phyloP scores from a whole-genome alignment of 2,329 filamentous ascomycete genomes.

The Lecanoromycetidae sp. region DNA sequence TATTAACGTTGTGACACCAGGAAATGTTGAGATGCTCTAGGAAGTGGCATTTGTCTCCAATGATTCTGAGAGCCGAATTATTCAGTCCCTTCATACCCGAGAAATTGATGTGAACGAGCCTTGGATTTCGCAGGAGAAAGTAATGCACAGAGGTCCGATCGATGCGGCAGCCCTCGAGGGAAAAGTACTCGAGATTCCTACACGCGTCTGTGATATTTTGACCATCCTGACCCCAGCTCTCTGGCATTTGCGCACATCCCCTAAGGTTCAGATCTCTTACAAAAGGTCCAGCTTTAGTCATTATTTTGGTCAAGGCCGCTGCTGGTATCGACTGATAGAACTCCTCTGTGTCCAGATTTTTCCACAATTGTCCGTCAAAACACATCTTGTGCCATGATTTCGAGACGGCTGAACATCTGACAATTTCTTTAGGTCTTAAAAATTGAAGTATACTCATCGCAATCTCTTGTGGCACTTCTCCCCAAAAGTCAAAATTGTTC shows the following conservation, averaged over 20 bases:
- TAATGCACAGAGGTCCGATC: constrained; percentile 67
- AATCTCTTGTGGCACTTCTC: constrained; percentile 68
- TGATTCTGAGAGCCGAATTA: constrained; percentile 75
- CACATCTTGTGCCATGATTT: constrained; percentile 70
- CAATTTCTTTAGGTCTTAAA: constrained; percentile 66
- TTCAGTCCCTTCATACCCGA: constrained; percentile 68
- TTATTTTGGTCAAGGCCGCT: constrained; percentile 71
- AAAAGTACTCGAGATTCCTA: constrained; percentile 75
- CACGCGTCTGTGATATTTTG: constrained; percentile 63
- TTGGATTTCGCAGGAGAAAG: constrained; percentile 64
- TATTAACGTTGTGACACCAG: constrained; percentile 82
- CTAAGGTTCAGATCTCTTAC: constrained; percentile 80
- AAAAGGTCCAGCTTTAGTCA: constrained; percentile 75
- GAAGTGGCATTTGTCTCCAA: constrained; percentile 66
- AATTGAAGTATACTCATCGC: constrained; percentile 65
- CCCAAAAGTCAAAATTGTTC: constrained; percentile 58
- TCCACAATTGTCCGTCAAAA: constrained; percentile 93
- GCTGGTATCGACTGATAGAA: constrained; percentile 83
- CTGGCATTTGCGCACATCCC: constrained; percentile 78
- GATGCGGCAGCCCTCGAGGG: constrained; percentile 78
- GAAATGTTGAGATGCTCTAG: constrained; percentile 82
- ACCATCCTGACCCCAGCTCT: constrained; percentile 63
- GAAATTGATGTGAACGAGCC: constrained; percentile 73
- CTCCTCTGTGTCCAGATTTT: constrained; percentile 65
- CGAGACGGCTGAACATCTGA: constrained; percentile 64